phyloP scores from a whole-genome alignment of 2,329 filamentous ascomycete genomes.

The Colletotrichum echinochloae region DNA sequence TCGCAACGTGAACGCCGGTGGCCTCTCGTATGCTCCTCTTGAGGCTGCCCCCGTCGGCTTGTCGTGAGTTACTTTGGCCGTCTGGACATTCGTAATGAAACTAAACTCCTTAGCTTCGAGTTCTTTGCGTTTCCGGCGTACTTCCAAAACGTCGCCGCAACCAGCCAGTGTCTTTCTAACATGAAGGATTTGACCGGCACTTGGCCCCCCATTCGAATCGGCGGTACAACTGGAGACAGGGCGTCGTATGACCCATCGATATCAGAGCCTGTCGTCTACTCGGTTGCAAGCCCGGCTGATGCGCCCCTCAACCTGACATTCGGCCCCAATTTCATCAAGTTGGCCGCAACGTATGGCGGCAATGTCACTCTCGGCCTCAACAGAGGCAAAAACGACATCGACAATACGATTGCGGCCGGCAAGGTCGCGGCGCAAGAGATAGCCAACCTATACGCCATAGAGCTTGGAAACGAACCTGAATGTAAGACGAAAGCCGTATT shows the following conservation, averaged over 20 bases:
- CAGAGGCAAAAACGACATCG: conserved; percentile 62
- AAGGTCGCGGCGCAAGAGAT: conserved; percentile 57
- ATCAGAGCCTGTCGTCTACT: conserved; percentile 62
- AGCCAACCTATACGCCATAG: conserved; percentile 63
- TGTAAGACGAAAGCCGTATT: conserved; percentile 51
- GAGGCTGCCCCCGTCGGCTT: conserved; percentile 29
- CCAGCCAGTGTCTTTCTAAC: conserved; percentile 63
- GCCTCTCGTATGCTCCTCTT: conserved; percentile 26
- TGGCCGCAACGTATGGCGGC: conserved; percentile 62
- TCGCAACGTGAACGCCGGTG: conserved; percentile 6
- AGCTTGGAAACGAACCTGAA: conserved; percentile 69
- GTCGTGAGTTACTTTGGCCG: conserved; percentile 11
- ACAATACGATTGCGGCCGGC: conserved; percentile 67
- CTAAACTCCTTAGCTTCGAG: conserved; percentile 52
- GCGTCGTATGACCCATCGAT: conserved; percentile 62
- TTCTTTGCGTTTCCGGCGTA: conserved; percentile 69
- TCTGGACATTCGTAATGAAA: not conserved
- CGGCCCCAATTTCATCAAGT: conserved; percentile 63
- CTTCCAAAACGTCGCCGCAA: conserved; percentile 63
- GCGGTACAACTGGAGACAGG: conserved; percentile 67
- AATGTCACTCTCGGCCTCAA: conserved; percentile 66
- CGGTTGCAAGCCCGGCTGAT: conserved; percentile 59
- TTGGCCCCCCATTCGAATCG: conserved; percentile 67
- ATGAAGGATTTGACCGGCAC: conserved; percentile 61
- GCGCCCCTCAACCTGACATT: conserved; percentile 64